Conservation (phyloP, 768 basidiomycete genomes). For the Tephrocybe rancida region DNA sequence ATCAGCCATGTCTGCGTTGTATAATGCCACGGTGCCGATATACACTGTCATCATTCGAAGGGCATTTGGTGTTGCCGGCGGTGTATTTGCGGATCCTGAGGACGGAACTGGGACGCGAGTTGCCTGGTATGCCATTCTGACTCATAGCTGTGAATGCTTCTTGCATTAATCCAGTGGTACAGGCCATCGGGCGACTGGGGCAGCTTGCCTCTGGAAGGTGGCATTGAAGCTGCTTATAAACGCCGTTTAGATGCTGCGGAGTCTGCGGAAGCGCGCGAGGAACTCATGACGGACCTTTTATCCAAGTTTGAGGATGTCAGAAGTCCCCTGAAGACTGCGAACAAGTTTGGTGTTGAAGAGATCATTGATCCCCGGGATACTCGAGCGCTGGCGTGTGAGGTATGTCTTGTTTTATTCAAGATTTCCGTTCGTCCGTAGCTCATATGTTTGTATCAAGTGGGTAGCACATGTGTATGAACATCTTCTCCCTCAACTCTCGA, state of each 20-base stretch:
- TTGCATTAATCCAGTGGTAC: neutral
- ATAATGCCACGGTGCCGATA: conserved; percentile 37
- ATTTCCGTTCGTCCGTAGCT: neutral
- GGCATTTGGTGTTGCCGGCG: conserved; percentile 42
- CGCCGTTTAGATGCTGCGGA: conserved; percentile 33
- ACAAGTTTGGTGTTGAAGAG: conserved; percentile 42
- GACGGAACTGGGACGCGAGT: conserved; percentile 35
- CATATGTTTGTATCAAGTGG: conserved; percentile 28
- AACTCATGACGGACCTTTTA: conserved; percentile 35
- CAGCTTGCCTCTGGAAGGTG: conserved; percentile 41
- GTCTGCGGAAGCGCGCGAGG: conserved; percentile 32
- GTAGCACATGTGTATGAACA: conserved; percentile 32
- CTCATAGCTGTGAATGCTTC: neutral
- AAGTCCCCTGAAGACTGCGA: conserved; percentile 38
- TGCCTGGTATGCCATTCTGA: conserved; percentile 32
- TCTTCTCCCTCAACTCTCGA: conserved; percentile 34
- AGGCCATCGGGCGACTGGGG: conserved; percentile 48
- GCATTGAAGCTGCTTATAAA: conserved; percentile 44
- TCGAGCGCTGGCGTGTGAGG: conserved; percentile 36
- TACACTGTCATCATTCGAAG: conserved; percentile 40
- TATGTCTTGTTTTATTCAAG: conserved; percentile 17
- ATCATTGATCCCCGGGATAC: conserved; percentile 45
- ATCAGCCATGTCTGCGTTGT: conserved; percentile 36
- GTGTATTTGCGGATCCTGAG: conserved; percentile 38
- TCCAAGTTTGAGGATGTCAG: conserved; percentile 38